phyloP scores from a whole-genome alignment of 352 stramenopile genomes.

The Lagenidium giganteum region DNA sequence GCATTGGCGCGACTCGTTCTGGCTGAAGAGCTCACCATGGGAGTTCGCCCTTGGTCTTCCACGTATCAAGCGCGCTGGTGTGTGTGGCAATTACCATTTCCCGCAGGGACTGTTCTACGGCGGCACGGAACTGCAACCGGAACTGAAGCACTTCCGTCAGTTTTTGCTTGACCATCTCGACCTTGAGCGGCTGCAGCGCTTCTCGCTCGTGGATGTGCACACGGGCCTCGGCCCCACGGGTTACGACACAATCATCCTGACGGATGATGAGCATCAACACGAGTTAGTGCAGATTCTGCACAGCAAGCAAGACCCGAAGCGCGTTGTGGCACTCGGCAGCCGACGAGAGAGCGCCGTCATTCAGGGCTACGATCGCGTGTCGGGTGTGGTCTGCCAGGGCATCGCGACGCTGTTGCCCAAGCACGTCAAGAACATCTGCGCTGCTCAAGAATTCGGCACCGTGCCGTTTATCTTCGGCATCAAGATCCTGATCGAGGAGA shows the following conservation, averaged over 20 bases:
- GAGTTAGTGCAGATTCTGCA: no score
- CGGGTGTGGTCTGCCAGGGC: constrained; percentile 37
- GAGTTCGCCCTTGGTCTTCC: constrained; percentile 31
- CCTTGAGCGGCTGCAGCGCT: constrained; percentile 22
- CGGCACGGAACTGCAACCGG: constrained; percentile 68
- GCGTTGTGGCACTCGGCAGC: constrained; percentile 23
- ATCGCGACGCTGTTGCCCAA: constrained; percentile 22
- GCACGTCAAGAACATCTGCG: constrained; percentile 22
- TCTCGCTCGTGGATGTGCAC: constrained; percentile 91
- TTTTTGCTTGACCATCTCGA: constrained; percentile 57
- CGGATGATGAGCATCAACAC: constrained; percentile 2
- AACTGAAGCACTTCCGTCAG: constrained; percentile 39
- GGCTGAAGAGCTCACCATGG: constrained; percentile 8
- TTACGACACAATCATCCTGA: constrained; percentile 38
- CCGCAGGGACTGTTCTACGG: constrained; percentile 82
- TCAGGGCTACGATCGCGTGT: constrained; percentile 50
- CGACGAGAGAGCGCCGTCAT: constrained; percentile 24
- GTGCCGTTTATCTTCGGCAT: constrained; percentile 47
- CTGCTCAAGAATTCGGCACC: constrained; percentile 75
- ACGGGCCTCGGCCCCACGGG: constrained; percentile 83
- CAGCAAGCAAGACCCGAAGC: constrained; percentile 1
- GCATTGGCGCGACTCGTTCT: constrained; percentile 42
- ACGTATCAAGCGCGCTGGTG: constrained; percentile 73
- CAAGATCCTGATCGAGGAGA: constrained; percentile 56
- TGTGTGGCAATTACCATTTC: constrained; percentile 88